Conservation (phyloP, 371 early-diverging fungal genomes). For the Blakeslea trispora region DNA sequence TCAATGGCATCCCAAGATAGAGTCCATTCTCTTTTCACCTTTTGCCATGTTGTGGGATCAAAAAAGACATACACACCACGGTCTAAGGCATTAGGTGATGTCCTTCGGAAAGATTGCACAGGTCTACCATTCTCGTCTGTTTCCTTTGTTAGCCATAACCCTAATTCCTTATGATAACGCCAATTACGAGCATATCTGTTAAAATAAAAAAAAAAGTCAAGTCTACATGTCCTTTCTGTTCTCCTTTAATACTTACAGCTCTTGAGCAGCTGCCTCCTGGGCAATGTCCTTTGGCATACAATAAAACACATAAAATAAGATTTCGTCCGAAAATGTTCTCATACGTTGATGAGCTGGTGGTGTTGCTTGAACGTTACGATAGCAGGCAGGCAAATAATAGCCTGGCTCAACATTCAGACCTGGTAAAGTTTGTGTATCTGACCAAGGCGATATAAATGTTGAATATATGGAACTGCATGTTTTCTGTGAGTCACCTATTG, state of each 20-base stretch:
- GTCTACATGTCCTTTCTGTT: neutral
- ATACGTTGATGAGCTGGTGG: constrained; percentile 76
- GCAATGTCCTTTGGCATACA: constrained; percentile 83
- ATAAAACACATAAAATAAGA: constrained; percentile 95
- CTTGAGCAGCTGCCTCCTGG: constrained; percentile 92
- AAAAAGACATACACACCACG: constrained; percentile 83
- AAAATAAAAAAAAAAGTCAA: neutral
- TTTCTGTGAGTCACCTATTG: neutral
- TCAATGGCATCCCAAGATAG: constrained; percentile 83
- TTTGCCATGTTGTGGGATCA: constrained; percentile 81
- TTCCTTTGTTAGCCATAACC: constrained; percentile 83
- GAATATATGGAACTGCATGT: constrained; percentile 66
- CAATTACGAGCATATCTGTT: constrained; percentile 79
- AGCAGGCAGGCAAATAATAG: constrained; percentile 75
- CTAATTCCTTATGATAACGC: constrained; percentile 89
- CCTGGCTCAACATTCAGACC: constrained; percentile 69
- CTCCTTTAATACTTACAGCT: constrained; percentile 57
- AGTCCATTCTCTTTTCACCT: constrained; percentile 80
- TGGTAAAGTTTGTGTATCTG: constrained; percentile 59
- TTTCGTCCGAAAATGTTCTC: constrained; percentile 79
- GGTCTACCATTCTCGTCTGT: constrained; percentile 37
- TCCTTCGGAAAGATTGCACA: constrained; percentile 40
- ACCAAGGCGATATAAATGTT: constrained; percentile 84
- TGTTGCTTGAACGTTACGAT: constrained; percentile 64
- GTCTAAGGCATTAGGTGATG: constrained; percentile 60